These are phyloP conservation scores for Cystobasidium onofrii DNA, from an alignment of 768 basidiomycete species.

Conservation along the genomic window DNA sequence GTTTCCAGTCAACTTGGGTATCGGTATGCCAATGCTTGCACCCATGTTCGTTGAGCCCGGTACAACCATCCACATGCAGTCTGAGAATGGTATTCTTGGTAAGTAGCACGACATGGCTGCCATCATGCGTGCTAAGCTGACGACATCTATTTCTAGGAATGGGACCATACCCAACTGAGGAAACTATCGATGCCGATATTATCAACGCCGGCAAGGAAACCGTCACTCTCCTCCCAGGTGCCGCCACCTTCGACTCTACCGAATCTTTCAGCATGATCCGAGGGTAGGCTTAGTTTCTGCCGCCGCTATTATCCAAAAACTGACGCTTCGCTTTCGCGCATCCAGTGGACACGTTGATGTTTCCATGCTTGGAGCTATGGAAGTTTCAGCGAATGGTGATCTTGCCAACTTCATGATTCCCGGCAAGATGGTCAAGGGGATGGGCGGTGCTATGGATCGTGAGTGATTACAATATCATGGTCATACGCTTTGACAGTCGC, in stretches of 20 bases:
- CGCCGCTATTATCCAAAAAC: neutral
- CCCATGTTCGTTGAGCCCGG: constrained; percentile 46
- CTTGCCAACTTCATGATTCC: constrained; percentile 99
- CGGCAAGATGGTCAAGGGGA: constrained; percentile 66
- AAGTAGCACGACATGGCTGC: neutral
- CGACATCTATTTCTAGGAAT: constrained; percentile 39
- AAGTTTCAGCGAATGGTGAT: constrained; percentile 80
- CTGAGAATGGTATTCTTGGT: constrained; percentile 48
- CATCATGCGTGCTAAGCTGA: neutral
- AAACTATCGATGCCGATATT: constrained; percentile 55
- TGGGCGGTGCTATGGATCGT: constrained; percentile 89
- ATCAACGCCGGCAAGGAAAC: constrained; percentile 95
- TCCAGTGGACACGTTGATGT: constrained; percentile 72
- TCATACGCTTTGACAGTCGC: neutral
- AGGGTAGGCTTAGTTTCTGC: constrained; percentile 47
- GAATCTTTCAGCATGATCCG: constrained; percentile 98
- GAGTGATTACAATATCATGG: neutral
- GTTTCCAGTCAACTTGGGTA: constrained; percentile 45
- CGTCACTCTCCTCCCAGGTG: constrained; percentile 81
- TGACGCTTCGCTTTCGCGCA: neutral
- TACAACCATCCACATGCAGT: constrained; percentile 48
- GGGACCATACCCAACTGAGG: constrained; percentile 48
- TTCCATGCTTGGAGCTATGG: constrained; percentile 88
- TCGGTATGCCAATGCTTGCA: constrained; percentile 48
- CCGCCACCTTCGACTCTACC: constrained; percentile 82